Conservation (phyloP, 108 stramenopile species). For the Nitzschia putrida region DNA sequence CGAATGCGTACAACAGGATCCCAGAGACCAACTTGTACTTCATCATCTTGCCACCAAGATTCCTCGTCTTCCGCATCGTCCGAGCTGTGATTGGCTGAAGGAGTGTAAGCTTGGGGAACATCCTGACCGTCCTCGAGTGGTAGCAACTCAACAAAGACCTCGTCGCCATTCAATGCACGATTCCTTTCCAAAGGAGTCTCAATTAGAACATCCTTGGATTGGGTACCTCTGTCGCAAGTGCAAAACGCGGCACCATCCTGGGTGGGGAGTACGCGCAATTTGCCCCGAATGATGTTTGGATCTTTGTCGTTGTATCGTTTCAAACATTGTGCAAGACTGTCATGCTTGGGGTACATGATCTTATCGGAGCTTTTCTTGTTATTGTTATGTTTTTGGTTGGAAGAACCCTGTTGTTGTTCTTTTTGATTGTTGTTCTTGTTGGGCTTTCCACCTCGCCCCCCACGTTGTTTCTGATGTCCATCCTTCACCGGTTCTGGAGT, state of each 20-base stretch:
- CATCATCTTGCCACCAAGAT: constrained; percentile 78
- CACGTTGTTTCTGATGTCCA: neutral
- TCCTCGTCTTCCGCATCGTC: constrained; percentile 31
- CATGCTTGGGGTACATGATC: constrained; percentile 50
- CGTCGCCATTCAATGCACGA: constrained; percentile 86
- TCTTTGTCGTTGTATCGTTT: constrained; percentile 53
- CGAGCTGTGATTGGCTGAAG: neutral
- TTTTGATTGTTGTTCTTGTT: neutral
- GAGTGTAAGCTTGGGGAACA: constrained; percentile 1
- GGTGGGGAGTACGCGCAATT: constrained; percentile 53
- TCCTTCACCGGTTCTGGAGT: neutral
- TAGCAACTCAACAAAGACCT: constrained; percentile 79
- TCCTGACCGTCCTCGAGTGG: constrained; percentile 37
- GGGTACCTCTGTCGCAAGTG: constrained; percentile 75
- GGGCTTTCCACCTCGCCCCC: neutral
- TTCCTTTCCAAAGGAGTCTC: constrained; percentile 62
- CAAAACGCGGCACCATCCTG: constrained; percentile 64
- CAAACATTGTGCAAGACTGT: constrained; percentile 43
- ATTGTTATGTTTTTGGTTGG: constrained; percentile 1
- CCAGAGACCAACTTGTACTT: constrained; percentile 73
- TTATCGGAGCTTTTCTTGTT: neutral
- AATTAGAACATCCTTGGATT: constrained; percentile 71
- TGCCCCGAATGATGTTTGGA: constrained; percentile 66
- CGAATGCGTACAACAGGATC: constrained; percentile 68
- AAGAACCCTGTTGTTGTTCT: neutral